A percentile compares a stretch with the other conserved stretches of the same genome.
These are phyloP conservation scores for Penicillium olsonii DNA, from an alignment of 2,329 filamentous ascomycete genomes.

Conservation along the genomic window DNA sequence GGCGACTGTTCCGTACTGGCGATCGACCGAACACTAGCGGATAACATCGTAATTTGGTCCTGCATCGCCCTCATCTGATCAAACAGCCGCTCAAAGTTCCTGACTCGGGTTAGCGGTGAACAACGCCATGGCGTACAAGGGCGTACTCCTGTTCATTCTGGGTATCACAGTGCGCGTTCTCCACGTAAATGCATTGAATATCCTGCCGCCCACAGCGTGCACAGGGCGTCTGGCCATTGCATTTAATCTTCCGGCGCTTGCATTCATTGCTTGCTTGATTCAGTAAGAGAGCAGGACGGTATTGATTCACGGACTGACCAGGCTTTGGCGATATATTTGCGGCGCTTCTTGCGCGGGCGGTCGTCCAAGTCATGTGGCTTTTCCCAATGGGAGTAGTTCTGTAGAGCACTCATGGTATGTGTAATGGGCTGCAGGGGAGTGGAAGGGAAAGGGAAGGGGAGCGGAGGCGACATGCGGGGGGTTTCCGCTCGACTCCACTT, in stretches of 20 bases:
- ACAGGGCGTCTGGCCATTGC: conserved; percentile 64
- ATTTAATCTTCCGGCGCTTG: conserved; percentile 67
- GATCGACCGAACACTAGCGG: conserved; percentile 68
- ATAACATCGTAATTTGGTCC: conserved; percentile 76
- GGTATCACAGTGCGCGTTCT: conserved; percentile 73
- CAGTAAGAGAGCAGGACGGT: not conserved
- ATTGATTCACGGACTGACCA: conserved; percentile 48
- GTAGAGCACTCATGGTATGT: conserved; percentile 7
- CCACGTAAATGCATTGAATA: conserved; percentile 43
- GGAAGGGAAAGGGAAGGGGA: conserved; percentile 8
- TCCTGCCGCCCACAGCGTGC: conserved; percentile 56
- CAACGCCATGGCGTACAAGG: too few species aligned
- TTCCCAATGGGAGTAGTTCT: conserved; percentile 7
- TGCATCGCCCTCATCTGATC: conserved; percentile 37
- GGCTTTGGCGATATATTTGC: conserved; percentile 65
- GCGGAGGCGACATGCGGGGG: conserved; percentile 14
- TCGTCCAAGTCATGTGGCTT: conserved; percentile 18
- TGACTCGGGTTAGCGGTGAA: conserved; percentile 3
- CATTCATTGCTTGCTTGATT: conserved; percentile 56
- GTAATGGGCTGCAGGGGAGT: not conserved
- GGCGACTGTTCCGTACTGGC: conserved; percentile 43
- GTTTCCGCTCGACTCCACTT: conserved; percentile 11
- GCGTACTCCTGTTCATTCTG: conserved; percentile 62
- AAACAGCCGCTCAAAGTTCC: conserved; percentile 30
- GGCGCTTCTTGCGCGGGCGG: conserved; percentile 58